Base-by-base conservation (phyloP, 2,329 filamentous ascomycete species). In the Fusarium tuaranense region DNA sequence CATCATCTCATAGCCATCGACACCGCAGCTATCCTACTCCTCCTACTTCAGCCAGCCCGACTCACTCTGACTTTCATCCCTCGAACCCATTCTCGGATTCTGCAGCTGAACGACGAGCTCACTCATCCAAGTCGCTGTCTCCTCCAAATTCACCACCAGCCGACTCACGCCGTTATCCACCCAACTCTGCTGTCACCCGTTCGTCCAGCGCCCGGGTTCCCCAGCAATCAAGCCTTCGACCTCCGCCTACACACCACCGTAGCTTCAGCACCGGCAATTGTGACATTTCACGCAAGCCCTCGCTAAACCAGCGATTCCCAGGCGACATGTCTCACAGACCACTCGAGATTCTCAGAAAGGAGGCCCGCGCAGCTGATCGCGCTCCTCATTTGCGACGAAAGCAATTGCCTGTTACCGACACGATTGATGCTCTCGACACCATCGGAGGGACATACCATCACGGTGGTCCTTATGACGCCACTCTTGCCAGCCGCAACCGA, bases 381-480 rank as follows among this genome's bases (percentile, higher is more conserved):
- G 89, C 90, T 2, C 92, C 93, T 81, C 87, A 93, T 58, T 88
- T 88, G 77, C 93, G 92, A 80, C 89, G 87, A 76, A 92, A 90
- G 80, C 89, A 88, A 78, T 86, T 92, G 78, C 87, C 92, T 18
- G 89, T 92, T 30, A 89, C 94, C 2, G 95, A 98, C 81, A 87
- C 88, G 10, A 97, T 98, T 78, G 96, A 98, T 81, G 86, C 87
- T 7, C 90, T 98, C 1, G 96, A 98, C 80, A 87, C 89, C n/a
- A 82, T 88, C 46, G 89, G 89, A 61, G 88, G 88, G 20, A 84
- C 88, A 3, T 98, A 97, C 82, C 96, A 98, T 82, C 96, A 98
- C 78, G 94, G 93, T 73, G 95, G 96, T 0, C 96, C 96, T 0
- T 98, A 94, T 77, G 96, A 98, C 81, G 94, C 95, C 12, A 93